phyloP scores from a whole-genome alignment of 176 grass and related monocot genomes.

The Ensete ventricosum region DNA sequence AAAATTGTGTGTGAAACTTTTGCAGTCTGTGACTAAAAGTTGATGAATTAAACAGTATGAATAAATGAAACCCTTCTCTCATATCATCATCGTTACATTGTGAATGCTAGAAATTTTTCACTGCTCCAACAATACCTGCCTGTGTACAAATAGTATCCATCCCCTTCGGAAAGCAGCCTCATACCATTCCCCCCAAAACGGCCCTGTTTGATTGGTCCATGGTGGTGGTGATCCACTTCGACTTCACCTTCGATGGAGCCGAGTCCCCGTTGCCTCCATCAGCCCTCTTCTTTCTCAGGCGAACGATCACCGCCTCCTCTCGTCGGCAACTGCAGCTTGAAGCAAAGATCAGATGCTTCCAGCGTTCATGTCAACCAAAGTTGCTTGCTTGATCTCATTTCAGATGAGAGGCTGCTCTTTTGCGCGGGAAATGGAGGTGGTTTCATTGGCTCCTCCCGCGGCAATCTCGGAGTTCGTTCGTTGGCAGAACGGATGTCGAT shows the following conservation, averaged over 20 bases:
- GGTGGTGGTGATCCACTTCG: not conserved
- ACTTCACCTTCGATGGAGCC: too few species aligned
- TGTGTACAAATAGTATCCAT: too few species aligned
- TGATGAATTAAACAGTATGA: not conserved
- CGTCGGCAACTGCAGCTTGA: not conserved
- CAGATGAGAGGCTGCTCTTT: not conserved
- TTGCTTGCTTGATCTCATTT: not conserved
- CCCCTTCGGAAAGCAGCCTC: too few species aligned
- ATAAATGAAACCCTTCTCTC: too few species aligned
- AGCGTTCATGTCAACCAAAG: not conserved
- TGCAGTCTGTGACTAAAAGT: slow-evolving; percentile 5
- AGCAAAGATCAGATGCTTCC: not conserved
- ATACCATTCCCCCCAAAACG: not conserved
- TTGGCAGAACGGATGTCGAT: not conserved
- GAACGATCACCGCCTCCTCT: not conserved
- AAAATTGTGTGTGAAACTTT: not conserved
- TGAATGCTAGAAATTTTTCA: too few species aligned
- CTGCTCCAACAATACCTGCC: too few species aligned
- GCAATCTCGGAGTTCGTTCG: not conserved
- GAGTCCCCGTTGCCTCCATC: too few species aligned
- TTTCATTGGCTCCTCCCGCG: not conserved
- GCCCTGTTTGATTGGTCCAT: not conserved
- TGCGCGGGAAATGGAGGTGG: not conserved
- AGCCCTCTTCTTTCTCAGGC: too few species aligned
- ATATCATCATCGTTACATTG: too few species aligned